Conservation (phyloP, 768 basidiomycete genomes). For the Kwoniella sp. region DNA sequence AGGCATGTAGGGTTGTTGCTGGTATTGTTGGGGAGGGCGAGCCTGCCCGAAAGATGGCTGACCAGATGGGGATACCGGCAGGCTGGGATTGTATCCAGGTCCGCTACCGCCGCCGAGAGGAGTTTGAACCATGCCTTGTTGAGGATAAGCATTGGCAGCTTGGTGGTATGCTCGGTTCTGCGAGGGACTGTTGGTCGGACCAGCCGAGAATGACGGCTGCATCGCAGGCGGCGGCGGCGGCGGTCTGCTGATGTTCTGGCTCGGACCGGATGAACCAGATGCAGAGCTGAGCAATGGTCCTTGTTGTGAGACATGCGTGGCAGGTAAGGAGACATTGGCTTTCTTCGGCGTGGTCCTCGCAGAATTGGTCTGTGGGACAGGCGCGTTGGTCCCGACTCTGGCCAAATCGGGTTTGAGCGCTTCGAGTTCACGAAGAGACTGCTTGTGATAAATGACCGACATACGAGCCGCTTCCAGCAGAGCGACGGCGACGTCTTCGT, state of each 20-base stretch:
- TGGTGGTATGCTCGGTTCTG: neutral
- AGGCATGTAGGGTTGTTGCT: neutral
- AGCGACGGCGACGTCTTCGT: slow-evolving; percentile 86
- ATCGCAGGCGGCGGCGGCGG: neutral
- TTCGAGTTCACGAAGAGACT: slow-evolving; percentile 83
- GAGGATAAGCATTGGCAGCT: neutral
- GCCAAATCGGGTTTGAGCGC: slow-evolving; percentile 73
- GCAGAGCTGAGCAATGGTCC: neutral
- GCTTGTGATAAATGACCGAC: slow-evolving; percentile 86
- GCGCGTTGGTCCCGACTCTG: slow-evolving; percentile 43
- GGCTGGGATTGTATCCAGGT: neutral
- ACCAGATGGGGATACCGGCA: no score
- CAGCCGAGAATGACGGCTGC: neutral
- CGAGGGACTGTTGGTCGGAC: neutral
- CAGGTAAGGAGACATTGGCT: neutral
- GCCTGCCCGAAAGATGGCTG: no score
- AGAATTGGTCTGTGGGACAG: slow-evolving; percentile 8
- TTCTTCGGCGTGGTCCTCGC: slow-evolving; percentile 11
- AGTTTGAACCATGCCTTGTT: neutral
- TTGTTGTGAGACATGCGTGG: slow-evolving; percentile 1
- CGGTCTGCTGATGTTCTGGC: slow-evolving; percentile 6
- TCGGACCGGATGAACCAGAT: neutral
- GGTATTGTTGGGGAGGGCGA: no score
- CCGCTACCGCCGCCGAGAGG: neutral
- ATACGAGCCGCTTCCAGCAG: slow-evolving; percentile 91